Evolutionary conservation across 176 grass and related monocot species (phyloP), one percentile per base, ranked within the genome.

Genomic region (Triticum monococcum): DNA sequence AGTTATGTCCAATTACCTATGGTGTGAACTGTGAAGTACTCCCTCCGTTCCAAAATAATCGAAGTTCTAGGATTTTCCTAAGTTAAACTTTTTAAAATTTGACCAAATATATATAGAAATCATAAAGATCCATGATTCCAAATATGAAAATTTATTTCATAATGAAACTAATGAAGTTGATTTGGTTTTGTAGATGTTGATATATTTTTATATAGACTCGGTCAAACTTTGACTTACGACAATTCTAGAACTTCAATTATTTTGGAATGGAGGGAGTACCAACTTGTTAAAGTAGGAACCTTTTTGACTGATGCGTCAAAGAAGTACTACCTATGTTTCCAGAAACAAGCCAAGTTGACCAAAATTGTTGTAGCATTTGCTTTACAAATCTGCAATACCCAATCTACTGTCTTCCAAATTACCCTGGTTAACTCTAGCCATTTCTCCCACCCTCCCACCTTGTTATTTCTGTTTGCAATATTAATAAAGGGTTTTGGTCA

Each of bases 241-340:
- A 18, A 52, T 52, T 52, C 48, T 52, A 52, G 14, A 52, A 17
- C 48, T 52, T 52, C 48, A 52, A 52, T 52, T 52, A 52, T 52
- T 18, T 17, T 52, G 48, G 5, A 52, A 52, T 1, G 13, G 48
- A 52, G 16, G 5, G 48, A 52, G 48, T 52, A 18, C 35, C 61
- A 69, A 59, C 35, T 40, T 87, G 48, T 88, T 64, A 56, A 77
- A 54, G 56, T 82, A 16, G 66, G 60, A 36, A 56, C 2, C 57
- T 50, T 56, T 81, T 75, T 40, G 11, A 38, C 71, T 22, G 67
- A 50, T 56, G 13, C 13, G 38, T 64, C 40, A 79, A 73, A 63
- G 31, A 73, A 63, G 31, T 17, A 64, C 26, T 76, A 46, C 4
- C 14, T 76, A 52, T 20, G 4, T 75, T 45, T 50, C 43, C 43